Conservation (phyloP, 2,329 filamentous ascomycete species). For the Sarocladium kiliense region DNA sequence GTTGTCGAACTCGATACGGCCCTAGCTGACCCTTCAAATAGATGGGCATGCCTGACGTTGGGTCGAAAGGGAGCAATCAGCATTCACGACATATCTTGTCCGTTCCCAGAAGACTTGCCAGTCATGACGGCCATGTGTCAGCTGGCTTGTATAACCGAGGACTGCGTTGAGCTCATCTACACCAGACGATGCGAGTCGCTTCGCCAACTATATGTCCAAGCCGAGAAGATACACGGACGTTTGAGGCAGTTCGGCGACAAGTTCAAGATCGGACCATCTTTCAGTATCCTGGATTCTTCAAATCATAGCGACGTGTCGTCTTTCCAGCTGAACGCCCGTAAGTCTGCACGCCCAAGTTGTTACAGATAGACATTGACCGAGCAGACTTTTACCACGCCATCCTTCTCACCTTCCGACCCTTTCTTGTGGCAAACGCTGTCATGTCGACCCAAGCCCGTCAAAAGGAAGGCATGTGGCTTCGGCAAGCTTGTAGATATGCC, state of each 20-base stretch:
- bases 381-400: constrained; percentile 3
- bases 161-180: constrained; percentile 5
- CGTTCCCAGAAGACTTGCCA: not conserved
- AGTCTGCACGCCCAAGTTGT: not conserved
- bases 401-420: constrained; percentile 1
- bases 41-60: not conserved
- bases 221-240: not conserved
- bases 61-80: not conserved
- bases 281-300: not conserved
- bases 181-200: constrained; percentile 1
- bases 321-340: not conserved
- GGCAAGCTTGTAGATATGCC: not conserved
- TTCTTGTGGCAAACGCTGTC: not conserved
- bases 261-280: not conserved
- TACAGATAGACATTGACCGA: not conserved
- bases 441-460: not conserved
- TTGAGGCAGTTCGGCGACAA: not conserved
- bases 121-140: constrained; percentile 1
- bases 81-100: constrained; percentile 2
- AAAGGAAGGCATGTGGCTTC: constrained; percentile 2
- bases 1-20: not conserved
- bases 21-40: not conserved
- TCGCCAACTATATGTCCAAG: not conserved
- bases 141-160: not conserved
- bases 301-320: not conserved